These are phyloP conservation scores for Elongisporangium anandrum DNA, from an alignment of 352 stramenopile species.

Conservation along the genomic window DNA sequence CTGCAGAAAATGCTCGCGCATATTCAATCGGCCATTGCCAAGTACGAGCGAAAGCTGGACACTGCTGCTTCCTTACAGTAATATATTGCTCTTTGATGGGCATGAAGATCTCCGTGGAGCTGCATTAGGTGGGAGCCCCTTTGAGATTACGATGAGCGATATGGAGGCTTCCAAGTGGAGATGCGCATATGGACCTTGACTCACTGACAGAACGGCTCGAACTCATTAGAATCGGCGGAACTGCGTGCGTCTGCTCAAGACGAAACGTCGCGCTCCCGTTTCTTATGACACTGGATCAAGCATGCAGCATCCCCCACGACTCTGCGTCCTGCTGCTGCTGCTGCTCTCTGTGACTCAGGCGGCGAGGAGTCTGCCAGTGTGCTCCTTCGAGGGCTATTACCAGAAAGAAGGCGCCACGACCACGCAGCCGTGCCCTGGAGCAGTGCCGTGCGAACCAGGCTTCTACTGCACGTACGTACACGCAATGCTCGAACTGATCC, in stretches of 20 bases:
- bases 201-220: too few species aligned
- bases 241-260: too few species aligned
- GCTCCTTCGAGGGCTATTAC: constrained; percentile 53
- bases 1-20: constrained; percentile 41
- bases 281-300: not conserved
- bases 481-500: not conserved
- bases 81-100: not conserved
- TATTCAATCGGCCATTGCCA: constrained; percentile 32
- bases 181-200: too few species aligned
- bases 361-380: constrained; percentile 6
- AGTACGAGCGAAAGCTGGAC: constrained; percentile 24
- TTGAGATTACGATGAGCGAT: too few species aligned
- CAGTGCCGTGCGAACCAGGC: constrained; percentile 32
- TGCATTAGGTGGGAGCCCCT: too few species aligned
- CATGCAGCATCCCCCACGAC: not conserved
- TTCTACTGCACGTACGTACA: constrained; percentile 63
- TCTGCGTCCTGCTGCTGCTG: not conserved
- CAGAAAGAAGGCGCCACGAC: constrained; percentile 26
- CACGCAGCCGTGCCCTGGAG: constrained; percentile 29
- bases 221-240: too few species aligned
- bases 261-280: not conserved
- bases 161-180: too few species aligned
- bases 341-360: not conserved
- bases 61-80: not conserved
- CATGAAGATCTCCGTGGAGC: too few species aligned